Base-by-base conservation (phyloP, 129 eudicot genomes). In the Smallanthus sonchifolius region DNA sequence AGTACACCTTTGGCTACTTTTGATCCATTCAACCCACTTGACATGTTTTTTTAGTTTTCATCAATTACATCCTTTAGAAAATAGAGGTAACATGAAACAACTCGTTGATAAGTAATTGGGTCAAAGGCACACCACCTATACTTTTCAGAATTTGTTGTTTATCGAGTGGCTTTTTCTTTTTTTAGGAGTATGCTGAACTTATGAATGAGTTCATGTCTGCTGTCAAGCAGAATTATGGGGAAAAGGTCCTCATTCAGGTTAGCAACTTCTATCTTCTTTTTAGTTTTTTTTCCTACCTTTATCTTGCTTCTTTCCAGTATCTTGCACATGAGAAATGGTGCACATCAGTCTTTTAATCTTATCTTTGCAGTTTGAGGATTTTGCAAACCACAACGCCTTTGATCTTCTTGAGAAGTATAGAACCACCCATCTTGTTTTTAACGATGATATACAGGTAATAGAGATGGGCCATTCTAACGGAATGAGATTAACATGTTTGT, bases 101-200 rank as follows among this genome's bases (percentile, higher is more conserved):
- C 38, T 57, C 36, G 6, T 28, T 30, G 10, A 5, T 57, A 57
- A 30, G 37, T 28, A 32, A 57, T 11, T 13, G 16, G 65, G 38
- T 15, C 16, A 59, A 59, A 30, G 7, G 17, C 14, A 59, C 39
- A 2, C 3, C 2, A 5, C 38, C n/a, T 13, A 3, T 57, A 3
- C 11, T 57, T 24, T 52, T 57, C 30, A 30, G 9, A 59, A 30
- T 59, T 59, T 2, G 14, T 61, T 61, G 67, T 24, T 42, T 42
- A 36, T 49, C 6, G n/a, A 45, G 62, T 49, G 36, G 8, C 43
- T 42, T 67, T 14, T 24, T 34, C 7, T 61, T 5, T 68, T 43
- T 65, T n/a, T 77, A 95, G 99, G 99, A 91, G 75, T 95, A 95
- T 91, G 91, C 96, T 45, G 99, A 95, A 82, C 96, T 95, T 54